These are phyloP conservation scores for Phialophora macrospora DNA, from an alignment of 2,329 filamentous ascomycete species.

Conservation along the genomic window DNA sequence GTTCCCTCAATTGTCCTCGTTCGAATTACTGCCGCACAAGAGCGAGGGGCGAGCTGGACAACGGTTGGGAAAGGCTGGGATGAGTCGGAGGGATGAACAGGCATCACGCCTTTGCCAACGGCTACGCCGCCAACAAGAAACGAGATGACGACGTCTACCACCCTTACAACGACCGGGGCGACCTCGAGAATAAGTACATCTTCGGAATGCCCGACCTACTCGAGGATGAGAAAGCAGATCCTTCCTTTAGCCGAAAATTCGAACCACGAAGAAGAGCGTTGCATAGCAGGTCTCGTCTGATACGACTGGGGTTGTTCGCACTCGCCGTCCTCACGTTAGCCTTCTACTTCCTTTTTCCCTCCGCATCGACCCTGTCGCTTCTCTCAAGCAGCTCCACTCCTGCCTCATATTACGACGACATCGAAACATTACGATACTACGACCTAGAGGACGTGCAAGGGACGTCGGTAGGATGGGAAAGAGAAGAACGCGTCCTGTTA, in stretches of 20 bases:
- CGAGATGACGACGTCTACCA: conserved; percentile 74
- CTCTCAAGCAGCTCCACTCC: conserved; percentile 14
- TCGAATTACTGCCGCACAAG: background rate
- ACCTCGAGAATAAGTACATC: conserved; percentile 37
- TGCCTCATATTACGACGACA: conserved; percentile 65
- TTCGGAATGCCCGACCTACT: conserved; percentile 33
- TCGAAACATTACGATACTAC: conserved; percentile 97
- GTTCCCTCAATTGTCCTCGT: background rate
- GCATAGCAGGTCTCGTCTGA: conserved; percentile 30
- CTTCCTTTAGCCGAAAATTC: conserved; percentile 32
- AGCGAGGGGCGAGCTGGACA: conserved; percentile 22
- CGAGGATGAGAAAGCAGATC: conserved; percentile 37
- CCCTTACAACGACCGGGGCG: conserved; percentile 86
- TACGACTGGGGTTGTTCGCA: conserved; percentile 55
- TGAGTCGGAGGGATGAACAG: conserved; percentile 69
- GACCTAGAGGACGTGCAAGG: conserved; percentile 91
- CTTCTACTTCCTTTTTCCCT: conserved; percentile 75
- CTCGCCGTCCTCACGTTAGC: conserved; percentile 62
- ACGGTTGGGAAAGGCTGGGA: conserved; percentile 26
- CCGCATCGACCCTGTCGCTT: conserved; percentile 61
- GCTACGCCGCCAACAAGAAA: conserved; percentile 70
- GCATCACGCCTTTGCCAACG: conserved; percentile 84
- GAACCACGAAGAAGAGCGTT: conserved; percentile 34
- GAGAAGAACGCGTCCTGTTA: conserved; percentile 91
- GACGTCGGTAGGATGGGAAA: conserved; percentile 90